Conservation (phyloP, 768 basidiomycete species). For the Mycena amicta region DNA sequence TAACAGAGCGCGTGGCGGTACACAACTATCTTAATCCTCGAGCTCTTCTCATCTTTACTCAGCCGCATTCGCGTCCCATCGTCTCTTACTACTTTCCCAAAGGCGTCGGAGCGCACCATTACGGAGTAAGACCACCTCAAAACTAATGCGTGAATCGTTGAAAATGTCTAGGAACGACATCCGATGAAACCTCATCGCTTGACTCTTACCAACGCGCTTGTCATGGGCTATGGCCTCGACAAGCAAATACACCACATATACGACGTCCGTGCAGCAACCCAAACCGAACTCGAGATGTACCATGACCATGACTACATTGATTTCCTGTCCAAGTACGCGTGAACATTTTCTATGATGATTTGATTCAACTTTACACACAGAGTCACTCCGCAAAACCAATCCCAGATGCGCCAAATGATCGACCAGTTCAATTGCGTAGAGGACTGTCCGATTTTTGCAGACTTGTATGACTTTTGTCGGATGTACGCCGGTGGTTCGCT, state of each 20-base stretch:
- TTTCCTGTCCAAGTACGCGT: slow-evolving; percentile 81
- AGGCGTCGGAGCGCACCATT: slow-evolving; percentile 93
- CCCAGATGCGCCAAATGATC: slow-evolving; percentile 73
- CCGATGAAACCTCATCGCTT: slow-evolving; percentile 98
- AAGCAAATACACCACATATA: slow-evolving; percentile 93
- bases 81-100: slow-evolving; percentile 97
- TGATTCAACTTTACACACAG: slow-evolving; percentile 39
- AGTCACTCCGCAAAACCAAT: slow-evolving; percentile 77
- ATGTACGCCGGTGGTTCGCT: slow-evolving; percentile 94
- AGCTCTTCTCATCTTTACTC: slow-evolving; percentile 1
- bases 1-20: slow-evolving; percentile 79
- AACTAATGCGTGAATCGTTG: background rate
- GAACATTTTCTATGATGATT: too few relatives aligned
- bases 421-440: slow-evolving; percentile 93
- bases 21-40: slow-evolving; percentile 27
- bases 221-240: slow-evolving; percentile 94
- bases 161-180: slow-evolving; percentile 76
- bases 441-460: slow-evolving; percentile 95
- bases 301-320: slow-evolving; percentile 97
- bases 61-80: slow-evolving; percentile 83
- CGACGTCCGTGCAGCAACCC: slow-evolving; percentile 85
- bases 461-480: slow-evolving; percentile 92
- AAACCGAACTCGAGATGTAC: slow-evolving; percentile 86
- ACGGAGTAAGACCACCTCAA: slow-evolving; percentile 65
- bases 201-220: slow-evolving; percentile 94